Evolutionary conservation across 2,329 filamentous ascomycete species (phyloP).

Genomic region (Alternaria burnsii): DNA sequence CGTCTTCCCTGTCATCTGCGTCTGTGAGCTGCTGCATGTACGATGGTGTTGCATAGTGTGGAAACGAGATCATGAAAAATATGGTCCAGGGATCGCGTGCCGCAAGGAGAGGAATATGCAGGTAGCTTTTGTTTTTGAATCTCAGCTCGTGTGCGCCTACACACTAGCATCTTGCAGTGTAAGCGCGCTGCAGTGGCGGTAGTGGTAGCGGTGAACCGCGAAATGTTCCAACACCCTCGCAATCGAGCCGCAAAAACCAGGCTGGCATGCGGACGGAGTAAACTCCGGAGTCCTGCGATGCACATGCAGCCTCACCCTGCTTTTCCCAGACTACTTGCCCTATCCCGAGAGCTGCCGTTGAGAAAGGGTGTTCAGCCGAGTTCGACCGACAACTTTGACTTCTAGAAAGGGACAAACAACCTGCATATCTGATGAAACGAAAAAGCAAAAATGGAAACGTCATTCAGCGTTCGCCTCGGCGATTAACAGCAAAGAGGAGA

Average conservation of each 20-base stretch:
- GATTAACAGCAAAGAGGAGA: conserved; percentile 3
- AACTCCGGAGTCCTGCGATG: neutral
- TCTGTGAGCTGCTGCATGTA: conserved; percentile 3
- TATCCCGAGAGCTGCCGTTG: conserved; percentile 1
- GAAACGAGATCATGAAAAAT: neutral
- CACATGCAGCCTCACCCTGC: neutral
- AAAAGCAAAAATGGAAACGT: conserved; percentile 14
- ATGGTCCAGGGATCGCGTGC: neutral
- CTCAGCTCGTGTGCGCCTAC: neutral
- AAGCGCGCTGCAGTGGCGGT: neutral
- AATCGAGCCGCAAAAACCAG: neutral
- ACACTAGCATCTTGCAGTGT: conserved; percentile 1
- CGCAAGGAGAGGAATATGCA: neutral
- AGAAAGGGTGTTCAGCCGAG: conserved; percentile 14
- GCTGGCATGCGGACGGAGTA: neutral
- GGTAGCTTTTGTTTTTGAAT: neutral
- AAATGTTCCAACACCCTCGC: neutral
- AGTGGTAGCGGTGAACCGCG: conserved; percentile 4
- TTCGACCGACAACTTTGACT: conserved; percentile 8
- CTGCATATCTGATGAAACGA: conserved; percentile 3
- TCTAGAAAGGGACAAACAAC: neutral
- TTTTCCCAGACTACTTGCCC: conserved; percentile 3
- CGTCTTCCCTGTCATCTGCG: conserved; percentile 1
- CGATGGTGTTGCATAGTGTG: conserved; percentile 2
- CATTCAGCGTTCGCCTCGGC: conserved; percentile 4